Evolutionary conservation across 768 basidiomycete species (phyloP), one percentile per base, ranked within the genome.

Genomic region (Panellus pusillus): DNA sequence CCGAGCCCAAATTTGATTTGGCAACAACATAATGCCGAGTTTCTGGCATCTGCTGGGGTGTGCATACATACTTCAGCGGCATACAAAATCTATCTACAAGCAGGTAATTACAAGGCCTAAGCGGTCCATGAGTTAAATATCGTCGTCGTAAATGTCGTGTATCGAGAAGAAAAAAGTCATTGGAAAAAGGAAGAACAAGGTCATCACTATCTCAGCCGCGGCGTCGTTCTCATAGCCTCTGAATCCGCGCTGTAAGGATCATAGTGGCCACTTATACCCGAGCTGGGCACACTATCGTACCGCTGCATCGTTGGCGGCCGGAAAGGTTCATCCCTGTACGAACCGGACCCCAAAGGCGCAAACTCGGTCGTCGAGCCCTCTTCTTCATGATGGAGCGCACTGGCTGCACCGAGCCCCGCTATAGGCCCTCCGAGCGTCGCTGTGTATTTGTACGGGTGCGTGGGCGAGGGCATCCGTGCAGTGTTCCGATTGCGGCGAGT

Each of bases 401-500:
- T 54, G 12, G 42, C 32, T 4, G 58, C 58, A 9, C 58, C 58
- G 27, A 60, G 58, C 11, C 58, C 58, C 1, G 39, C 47, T 1
- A 8, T 31, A 15, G 54, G 35, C 18, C 54, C 58, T 14, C 58
- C 58, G n/a, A 28, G 6, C 1, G 58, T 56, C 19, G 58, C 15
- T 9, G 54, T 53, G 19, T 55, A 60, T 24, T 56, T 31, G 37
- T 60, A 60, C 12, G 58, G 54, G 24, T 47, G 46, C 12, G 50
- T 74, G 20, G 59, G 71, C 0, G 69, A 67, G n/a, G 81, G 81
- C 2, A 71, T 74, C 38, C 74, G 89, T 17, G 74, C 79, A 19
- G 75, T 89, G 44, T 81, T 82, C 54, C 75, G 86, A 17, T 68
- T 89, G 45, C 74, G 85, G 24, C 86, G 89, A 58, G 86, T 82